Evolutionary conservation across 2,329 filamentous ascomycete genomes (phyloP).

Genomic region (Hirsutella thompsonii): DNA sequence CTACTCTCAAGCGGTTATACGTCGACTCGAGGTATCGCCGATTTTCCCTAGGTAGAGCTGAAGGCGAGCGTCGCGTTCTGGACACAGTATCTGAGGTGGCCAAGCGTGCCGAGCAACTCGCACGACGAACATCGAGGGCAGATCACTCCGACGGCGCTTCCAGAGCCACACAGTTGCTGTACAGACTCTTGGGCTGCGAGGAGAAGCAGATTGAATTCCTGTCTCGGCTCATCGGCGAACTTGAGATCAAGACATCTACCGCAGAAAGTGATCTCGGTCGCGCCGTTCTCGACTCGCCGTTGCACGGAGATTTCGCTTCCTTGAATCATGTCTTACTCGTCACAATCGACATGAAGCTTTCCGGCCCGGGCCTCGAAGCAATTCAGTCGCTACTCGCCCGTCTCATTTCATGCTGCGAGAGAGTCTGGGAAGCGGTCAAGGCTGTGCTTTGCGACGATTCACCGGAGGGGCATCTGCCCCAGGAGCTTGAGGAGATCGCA

Average conservation of each 20-base stretch:
- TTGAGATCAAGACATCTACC: slow-evolving; percentile 52
- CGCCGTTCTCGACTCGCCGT: slow-evolving; percentile 52
- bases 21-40: slow-evolving; percentile 21
- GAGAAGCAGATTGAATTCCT: slow-evolving; percentile 37
- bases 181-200: slow-evolving; percentile 36
- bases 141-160: slow-evolving; percentile 90
- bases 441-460: slow-evolving; percentile 84
- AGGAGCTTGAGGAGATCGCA: slow-evolving; percentile 59
- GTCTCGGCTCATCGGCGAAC: slow-evolving; percentile 39
- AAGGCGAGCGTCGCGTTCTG: slow-evolving; percentile 6
- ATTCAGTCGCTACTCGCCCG: slow-evolving; percentile 34
- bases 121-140: slow-evolving; percentile 63
- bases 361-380: slow-evolving; percentile 18
- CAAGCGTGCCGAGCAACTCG: slow-evolving; percentile 39
- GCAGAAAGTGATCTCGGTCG: slow-evolving; percentile 51
- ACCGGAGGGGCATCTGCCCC: slow-evolving; percentile 74
- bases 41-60: slow-evolving; percentile 9
- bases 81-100: slow-evolving; percentile 33
- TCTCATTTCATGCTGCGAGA: slow-evolving; percentile 46
- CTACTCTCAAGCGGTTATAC: slow-evolving; percentile 36
- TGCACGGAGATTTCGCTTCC: slow-evolving; percentile 59
- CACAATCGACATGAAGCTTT: slow-evolving; percentile 27
- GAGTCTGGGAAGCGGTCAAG: slow-evolving; percentile 67
- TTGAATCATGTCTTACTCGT: slow-evolving; percentile 45
- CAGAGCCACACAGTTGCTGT: slow-evolving; percentile 58